A percentile compares a stretch with the other conserved stretches of the same genome.
Evolutionary conservation across 2,329 filamentous ascomycete genomes (phyloP).

Genomic region (Fusarium keratoplasticum): DNA sequence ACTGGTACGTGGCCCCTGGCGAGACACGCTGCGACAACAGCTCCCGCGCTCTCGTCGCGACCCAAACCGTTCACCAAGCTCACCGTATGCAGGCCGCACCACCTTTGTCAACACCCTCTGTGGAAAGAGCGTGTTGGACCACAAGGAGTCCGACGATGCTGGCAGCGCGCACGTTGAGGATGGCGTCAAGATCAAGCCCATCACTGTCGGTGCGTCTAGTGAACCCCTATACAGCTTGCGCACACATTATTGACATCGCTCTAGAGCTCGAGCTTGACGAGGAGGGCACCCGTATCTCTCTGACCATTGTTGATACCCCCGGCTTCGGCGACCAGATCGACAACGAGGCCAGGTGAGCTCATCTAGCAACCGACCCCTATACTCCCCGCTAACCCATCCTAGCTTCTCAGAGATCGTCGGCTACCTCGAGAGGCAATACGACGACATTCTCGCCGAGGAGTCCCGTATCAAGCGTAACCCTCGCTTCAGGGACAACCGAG

Average conservation of each 20-base stretch:
- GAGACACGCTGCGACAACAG: conserved; percentile 25
- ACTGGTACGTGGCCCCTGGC: conserved; percentile 75
- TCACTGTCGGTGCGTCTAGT: conserved; percentile 82
- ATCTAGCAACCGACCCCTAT: background rate
- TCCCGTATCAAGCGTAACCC: conserved; percentile 99
- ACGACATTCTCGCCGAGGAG: conserved; percentile 98
- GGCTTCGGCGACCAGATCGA: conserved; percentile 99
- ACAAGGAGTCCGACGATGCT: conserved; percentile 94
- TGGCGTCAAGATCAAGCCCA: conserved; percentile 97
- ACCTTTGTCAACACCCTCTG: conserved; percentile 99
- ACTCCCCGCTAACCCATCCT: conserved; percentile 15
- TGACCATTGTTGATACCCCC: conserved; percentile 98
- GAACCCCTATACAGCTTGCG: conserved; percentile 27
- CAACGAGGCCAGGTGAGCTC: conserved; percentile 90
- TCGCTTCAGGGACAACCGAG: conserved; percentile 98
- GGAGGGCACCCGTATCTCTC: conserved; percentile 96
- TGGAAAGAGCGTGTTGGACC: conserved; percentile 88
- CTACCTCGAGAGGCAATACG: conserved; percentile 98
- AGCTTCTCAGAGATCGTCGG: conserved; percentile 98
- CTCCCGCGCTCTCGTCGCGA: conserved; percentile 18
- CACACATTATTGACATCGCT: conserved; percentile 36
- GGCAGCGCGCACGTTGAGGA: conserved; percentile 91
- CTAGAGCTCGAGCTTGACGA: conserved; percentile 94
- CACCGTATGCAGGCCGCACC: conserved; percentile 78
- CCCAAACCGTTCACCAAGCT: conserved; percentile 32